phyloP scores from a whole-genome alignment of 306 rosid genomes.

The Calophaca sinica region DNA sequence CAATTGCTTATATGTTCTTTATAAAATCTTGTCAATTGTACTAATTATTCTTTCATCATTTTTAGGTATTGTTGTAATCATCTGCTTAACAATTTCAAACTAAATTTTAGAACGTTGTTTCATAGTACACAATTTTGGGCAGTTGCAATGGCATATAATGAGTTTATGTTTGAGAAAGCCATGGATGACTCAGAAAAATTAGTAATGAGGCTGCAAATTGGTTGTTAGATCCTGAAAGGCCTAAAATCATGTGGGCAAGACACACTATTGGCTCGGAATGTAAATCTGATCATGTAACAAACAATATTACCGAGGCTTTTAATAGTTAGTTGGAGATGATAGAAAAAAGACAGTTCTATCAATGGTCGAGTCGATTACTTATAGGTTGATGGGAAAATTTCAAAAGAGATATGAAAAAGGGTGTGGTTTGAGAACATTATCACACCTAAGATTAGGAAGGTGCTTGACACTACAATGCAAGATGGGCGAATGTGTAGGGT shows the following conservation, averaged over 20 bases:
- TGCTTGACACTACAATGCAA: too few species aligned
- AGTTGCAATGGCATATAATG: background rate
- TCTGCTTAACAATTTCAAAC: background rate
- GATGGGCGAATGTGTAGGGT: too few species aligned
- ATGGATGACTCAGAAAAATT: background rate
- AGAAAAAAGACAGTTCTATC: background rate
- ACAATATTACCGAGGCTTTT: too few species aligned
- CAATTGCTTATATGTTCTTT: too few species aligned
- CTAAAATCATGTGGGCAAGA: background rate
- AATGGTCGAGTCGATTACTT: background rate
- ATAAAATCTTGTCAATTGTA: too few species aligned
- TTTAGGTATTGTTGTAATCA: background rate
- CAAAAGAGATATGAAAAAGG: too few species aligned
- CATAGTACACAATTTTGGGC: background rate
- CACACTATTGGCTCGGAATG: background rate
- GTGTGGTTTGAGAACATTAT: too few species aligned
- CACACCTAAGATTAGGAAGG: too few species aligned
- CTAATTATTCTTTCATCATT: too few species aligned
- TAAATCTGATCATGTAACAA: background rate
- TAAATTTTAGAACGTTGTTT: background rate
- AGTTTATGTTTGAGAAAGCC: background rate
- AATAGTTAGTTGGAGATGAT: too few species aligned
- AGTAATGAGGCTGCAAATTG: background rate
- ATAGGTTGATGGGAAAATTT: background rate
- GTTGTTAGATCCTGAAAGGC: background rate